Evolutionary conservation across 2,329 filamentous ascomycete genomes (phyloP).

Genomic region (Penicillium freii): DNA sequence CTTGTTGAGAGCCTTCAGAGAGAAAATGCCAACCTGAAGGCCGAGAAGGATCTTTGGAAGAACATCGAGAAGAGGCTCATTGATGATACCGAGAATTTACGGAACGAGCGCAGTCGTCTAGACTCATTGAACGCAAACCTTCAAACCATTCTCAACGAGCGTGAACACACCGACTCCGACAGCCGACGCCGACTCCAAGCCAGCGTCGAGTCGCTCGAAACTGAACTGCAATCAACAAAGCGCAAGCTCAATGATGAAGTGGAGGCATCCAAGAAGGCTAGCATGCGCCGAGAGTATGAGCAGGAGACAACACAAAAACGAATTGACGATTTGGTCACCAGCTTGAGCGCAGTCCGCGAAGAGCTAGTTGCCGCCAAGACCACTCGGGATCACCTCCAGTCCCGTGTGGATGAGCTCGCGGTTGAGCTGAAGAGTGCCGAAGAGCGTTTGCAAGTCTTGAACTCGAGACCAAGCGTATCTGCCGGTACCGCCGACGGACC

Average conservation of each 20-base stretch:
- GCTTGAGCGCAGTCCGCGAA: constrained; percentile 75
- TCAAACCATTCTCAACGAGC: constrained; percentile 88
- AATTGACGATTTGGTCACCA: constrained; percentile 85
- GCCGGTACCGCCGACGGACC: constrained; percentile 46
- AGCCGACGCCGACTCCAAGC: constrained; percentile 73
- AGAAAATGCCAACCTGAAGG: constrained; percentile 88
- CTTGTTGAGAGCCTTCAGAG: constrained; percentile 82
- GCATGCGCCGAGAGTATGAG: constrained; percentile 85
- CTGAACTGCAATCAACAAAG: constrained; percentile 74
- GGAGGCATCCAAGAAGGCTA: constrained; percentile 79
- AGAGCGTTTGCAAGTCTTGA: constrained; percentile 77
- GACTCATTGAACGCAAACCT: constrained; percentile 80
- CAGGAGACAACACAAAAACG: constrained; percentile 82
- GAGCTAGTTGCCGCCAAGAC: constrained; percentile 85
- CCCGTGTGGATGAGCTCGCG: constrained; percentile 81
- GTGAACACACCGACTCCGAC: constrained; percentile 80
- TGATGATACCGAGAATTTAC: constrained; percentile 80
- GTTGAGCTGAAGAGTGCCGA: constrained; percentile 87
- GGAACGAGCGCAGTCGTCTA: constrained; percentile 79
- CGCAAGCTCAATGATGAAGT: constrained; percentile 78
- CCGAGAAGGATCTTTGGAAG: constrained; percentile 92
- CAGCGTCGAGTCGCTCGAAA: constrained; percentile 74
- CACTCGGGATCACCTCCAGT: constrained; percentile 82
- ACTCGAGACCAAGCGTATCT: constrained; percentile 71
- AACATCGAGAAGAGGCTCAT: constrained; percentile 84